Conservation (phyloP, 495 filamentous ascomycete species). For the Aspergillus carlsbadensis region DNA sequence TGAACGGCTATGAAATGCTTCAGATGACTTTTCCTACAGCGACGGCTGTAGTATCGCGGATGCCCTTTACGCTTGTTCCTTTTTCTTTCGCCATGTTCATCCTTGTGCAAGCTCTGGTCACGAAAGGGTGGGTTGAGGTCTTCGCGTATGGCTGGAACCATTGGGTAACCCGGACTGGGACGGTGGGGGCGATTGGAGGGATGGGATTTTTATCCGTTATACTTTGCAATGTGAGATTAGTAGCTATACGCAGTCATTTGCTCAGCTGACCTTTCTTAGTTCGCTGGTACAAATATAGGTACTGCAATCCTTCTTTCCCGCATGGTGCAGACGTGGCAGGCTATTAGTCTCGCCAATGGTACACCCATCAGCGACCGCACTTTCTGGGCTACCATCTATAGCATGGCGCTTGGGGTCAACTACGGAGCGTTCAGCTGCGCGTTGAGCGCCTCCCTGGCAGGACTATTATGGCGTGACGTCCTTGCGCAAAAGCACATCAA, state of each 20-base stretch:
- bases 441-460: slow-evolving; percentile 10
- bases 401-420: slow-evolving; percentile 13
- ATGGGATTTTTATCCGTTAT: slow-evolving; percentile 12
- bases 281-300: slow-evolving; percentile 14
- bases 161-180: slow-evolving; percentile 10
- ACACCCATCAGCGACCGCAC: slow-evolving; percentile 8
- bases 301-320: slow-evolving; percentile 14
- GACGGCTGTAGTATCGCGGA: slow-evolving; percentile 2
- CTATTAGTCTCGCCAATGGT: background rate
- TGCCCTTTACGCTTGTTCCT: slow-evolving; percentile 11
- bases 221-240: slow-evolving; percentile 7
- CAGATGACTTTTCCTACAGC: slow-evolving; percentile 9
- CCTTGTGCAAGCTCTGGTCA: slow-evolving; percentile 8
- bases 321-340: slow-evolving; percentile 8
- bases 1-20: background rate
- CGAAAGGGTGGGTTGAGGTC: slow-evolving; percentile 12
- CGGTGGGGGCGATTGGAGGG: slow-evolving; percentile 5
- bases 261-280: slow-evolving; percentile 3
- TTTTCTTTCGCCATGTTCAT: slow-evolving; percentile 13
- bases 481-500: slow-evolving; percentile 5
- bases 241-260: background rate
- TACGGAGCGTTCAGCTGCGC: slow-evolving; percentile 13
- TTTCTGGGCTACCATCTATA: slow-evolving; percentile 14
- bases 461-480: slow-evolving; percentile 10
- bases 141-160: slow-evolving; percentile 14